Evolutionary conservation across 75 land plant species (phyloP).

Genomic region (Ceratopteris richardii): DNA sequence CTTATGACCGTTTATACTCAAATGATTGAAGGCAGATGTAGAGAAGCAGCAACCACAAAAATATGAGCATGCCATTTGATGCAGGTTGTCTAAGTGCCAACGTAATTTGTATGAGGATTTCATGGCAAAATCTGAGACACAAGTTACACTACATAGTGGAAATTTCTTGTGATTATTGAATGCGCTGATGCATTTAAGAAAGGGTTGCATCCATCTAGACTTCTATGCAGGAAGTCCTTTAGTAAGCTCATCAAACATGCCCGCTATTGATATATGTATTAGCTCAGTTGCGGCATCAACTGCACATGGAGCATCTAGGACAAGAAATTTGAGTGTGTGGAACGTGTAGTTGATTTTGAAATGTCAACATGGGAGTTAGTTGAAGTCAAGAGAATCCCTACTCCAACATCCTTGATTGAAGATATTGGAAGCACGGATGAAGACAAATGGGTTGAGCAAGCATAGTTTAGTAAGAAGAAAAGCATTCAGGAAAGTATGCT

Average conservation of each 20-base stretch:
- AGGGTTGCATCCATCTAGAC: slow-evolving; percentile 99
- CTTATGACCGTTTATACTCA: slow-evolving; percentile 86
- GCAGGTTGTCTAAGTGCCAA: slow-evolving; percentile 87
- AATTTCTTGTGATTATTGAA: slow-evolving; percentile 93
- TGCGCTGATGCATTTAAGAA: slow-evolving; percentile 96
- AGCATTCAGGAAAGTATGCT: slow-evolving; percentile 39
- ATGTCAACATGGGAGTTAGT: slow-evolving; percentile 83
- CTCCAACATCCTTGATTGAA: slow-evolving; percentile 44
- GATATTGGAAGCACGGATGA: slow-evolving; percentile 33
- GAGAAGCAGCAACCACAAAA: slow-evolving; percentile 96
- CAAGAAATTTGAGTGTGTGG: slow-evolving; percentile 38
- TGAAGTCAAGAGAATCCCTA: slow-evolving; percentile 38
- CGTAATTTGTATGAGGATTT: slow-evolving; percentile 97
- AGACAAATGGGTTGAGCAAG: slow-evolving; percentile 15
- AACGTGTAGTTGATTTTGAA: slow-evolving; percentile 53
- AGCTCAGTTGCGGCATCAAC: slow-evolving; percentile 59
- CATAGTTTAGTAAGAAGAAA: slow-evolving; percentile 7
- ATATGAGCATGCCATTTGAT: slow-evolving; percentile 84
- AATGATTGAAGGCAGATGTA: slow-evolving; percentile 94
- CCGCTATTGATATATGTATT: slow-evolving; percentile 65
- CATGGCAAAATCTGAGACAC: slow-evolving; percentile 97
- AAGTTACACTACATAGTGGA: slow-evolving; percentile 87
- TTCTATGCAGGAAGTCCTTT: slow-evolving; percentile 98
- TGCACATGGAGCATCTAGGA: slow-evolving; percentile 33
- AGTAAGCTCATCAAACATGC: slow-evolving; percentile 91